Conservation (phyloP, 108 stramenopile species). For the Discostella stelligeroides region DNA sequence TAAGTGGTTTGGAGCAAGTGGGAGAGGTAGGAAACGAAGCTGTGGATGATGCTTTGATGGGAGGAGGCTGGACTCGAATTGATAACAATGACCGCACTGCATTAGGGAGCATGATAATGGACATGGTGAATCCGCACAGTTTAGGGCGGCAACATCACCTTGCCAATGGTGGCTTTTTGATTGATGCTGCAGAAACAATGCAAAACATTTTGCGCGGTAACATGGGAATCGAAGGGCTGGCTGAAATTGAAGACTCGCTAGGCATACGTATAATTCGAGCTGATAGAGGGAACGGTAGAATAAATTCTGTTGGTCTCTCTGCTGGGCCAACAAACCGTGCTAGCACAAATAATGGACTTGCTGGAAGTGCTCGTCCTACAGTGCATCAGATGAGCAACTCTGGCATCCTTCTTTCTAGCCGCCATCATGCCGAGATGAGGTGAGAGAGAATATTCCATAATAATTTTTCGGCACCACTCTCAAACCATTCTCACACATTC, state of each 20-base stretch:
- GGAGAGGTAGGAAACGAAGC: constrained; percentile 21
- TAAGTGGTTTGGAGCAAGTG: constrained; percentile 19
- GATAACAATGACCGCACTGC: constrained; percentile 50
- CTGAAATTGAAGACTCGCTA: constrained; percentile 77
- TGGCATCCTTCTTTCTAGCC: constrained; percentile 9
- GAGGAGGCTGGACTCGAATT: constrained; percentile 82
- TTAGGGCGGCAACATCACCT: constrained; percentile 16
- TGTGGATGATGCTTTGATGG: constrained; percentile 28
- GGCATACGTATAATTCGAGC: constrained; percentile 65
- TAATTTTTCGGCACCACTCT: neutral
- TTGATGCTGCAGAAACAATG: constrained; percentile 81
- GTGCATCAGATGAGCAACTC: constrained; percentile 63
- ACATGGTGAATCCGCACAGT: constrained; percentile 30
- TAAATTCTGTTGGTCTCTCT: constrained; percentile 24
- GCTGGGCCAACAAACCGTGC: constrained; percentile 14
- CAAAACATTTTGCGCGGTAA: constrained; percentile 74
- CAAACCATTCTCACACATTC: neutral
- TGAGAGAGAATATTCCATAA: neutral
- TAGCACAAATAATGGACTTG: constrained; percentile 1
- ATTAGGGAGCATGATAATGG: constrained; percentile 57
- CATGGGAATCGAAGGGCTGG: constrained; percentile 48
- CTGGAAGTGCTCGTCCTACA: constrained; percentile 43
- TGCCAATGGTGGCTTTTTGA: constrained; percentile 41
- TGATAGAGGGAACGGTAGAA: constrained; percentile 17
- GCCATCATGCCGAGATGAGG: constrained; percentile 11